Base-by-base conservation (phyloP, 2,329 filamentous ascomycete species). In the Catunica adiposa region DNA sequence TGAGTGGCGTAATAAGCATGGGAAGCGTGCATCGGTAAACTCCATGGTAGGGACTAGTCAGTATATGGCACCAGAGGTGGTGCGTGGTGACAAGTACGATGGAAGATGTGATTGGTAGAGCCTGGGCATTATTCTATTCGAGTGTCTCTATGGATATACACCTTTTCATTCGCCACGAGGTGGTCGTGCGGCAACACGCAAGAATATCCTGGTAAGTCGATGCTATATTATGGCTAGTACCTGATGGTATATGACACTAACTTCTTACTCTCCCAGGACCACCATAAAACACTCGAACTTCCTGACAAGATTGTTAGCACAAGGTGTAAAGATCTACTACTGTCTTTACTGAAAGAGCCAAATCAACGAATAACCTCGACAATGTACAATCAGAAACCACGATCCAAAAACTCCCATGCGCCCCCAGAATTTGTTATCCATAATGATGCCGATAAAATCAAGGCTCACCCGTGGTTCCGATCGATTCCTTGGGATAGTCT, bases 91-190 rank as follows among this genome's bases (percentile, higher is more conserved):
- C 51, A 71, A 76, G 38, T 97, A 97, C 66, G 92, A 97, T 68
- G 90, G 86, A 29, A 78, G 90, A 64, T 97, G 90, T 69, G 90
- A 97, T 69, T 97, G 79, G 88, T 97, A 86, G 90, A 96, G 89
- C 69, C 79, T 97, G 62, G 90, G 89, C 54, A 82, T 97, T 64
- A 96, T 97, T 64, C 69, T 97, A 56, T 97, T 87, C 64, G 90
- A 97, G 75, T 96, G 90, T 63, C 73, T 97, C 1, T 97, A 92
- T 65, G 90, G 90, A 0, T 84, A 83, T 59, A 96, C 90, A 0
- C 90, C 90, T 0, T 97, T 97, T 66, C 79, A 89, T 54, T 80
- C 84, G 15, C 85, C 90, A 51, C 83, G 87, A 60, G 79, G 73
- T 47, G 78, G 89, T 20, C 23, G 8, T 14, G 80, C 88, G 58